A percentile compares a stretch with the other conserved stretches of the same genome.
phyloP scores from a whole-genome alignment of 192 early-diverging fungal species.

The Haplosporangium gracile region DNA sequence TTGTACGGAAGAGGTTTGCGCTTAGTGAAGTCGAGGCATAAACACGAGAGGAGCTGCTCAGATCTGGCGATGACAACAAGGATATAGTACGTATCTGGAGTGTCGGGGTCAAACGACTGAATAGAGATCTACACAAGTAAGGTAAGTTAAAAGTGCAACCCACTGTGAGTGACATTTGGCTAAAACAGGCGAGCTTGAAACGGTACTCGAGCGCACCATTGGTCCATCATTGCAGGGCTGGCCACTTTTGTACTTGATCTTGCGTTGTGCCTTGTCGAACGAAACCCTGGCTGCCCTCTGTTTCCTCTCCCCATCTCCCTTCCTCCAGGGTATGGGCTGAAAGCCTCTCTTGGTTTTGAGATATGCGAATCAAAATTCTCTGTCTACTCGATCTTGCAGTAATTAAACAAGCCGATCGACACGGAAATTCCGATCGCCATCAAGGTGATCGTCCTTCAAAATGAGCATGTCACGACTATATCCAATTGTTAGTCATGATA shows the following conservation, averaged over 20 bases:
- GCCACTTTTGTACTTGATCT: constrained; percentile 9
- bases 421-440: constrained; percentile 17
- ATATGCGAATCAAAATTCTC: constrained; percentile 25
- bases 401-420: constrained; percentile 25
- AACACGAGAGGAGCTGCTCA: constrained; percentile 15
- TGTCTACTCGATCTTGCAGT: constrained; percentile 26
- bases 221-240: not conserved
- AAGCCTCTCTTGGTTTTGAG: constrained; percentile 19
- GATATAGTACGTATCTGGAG: constrained; percentile 10
- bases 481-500: too few relatives aligned
- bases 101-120: constrained; percentile 14
- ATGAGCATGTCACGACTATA: too few relatives aligned
- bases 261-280: constrained; percentile 20
- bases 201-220: not conserved
- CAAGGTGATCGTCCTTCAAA: constrained; percentile 12
- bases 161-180: constrained; percentile 4
- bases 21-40: constrained; percentile 15
- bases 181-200: not conserved
- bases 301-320: constrained; percentile 21
- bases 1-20: constrained; percentile 22
- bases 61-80: constrained; percentile 20
- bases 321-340: constrained; percentile 22
- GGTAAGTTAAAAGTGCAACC: not conserved
- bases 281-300: constrained; percentile 24
- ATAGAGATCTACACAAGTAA: constrained; percentile 9